phyloP scores from a whole-genome alignment of 345 rosid species.

The Noccaea bulbosa region DNA sequence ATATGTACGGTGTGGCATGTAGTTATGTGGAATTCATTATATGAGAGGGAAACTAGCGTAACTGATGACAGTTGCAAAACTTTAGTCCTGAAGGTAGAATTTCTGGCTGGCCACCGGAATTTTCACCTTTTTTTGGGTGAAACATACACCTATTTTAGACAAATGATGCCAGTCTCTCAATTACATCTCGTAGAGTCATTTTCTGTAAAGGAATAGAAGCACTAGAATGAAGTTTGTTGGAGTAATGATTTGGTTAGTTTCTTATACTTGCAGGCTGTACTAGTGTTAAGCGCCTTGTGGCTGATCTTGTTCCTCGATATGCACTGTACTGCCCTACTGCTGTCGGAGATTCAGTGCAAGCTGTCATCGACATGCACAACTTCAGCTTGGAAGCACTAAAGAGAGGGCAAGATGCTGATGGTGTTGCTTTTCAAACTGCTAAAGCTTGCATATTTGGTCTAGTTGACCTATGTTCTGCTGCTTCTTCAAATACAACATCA shows the following conservation, averaged over 20 bases:
- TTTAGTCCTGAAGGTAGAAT: conserved; percentile 7
- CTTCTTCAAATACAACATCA: conserved; percentile 61
- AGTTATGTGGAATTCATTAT: conserved; percentile 18
- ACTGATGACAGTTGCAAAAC: neutral
- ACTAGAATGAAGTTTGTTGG: conserved; percentile 9
- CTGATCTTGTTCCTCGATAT: conserved; percentile 90
- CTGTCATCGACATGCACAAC: conserved; percentile 65
- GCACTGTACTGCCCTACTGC: conserved; percentile 80
- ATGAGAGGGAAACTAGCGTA: conserved; percentile 1
- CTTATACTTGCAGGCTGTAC: conserved; percentile 70
- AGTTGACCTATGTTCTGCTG: conserved; percentile 71
- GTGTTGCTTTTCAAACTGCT: conserved; percentile 77
- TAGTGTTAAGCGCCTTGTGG: conserved; percentile 82
- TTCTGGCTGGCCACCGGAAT: neutral
- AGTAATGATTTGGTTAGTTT: conserved; percentile 33
- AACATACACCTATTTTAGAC: neutral
- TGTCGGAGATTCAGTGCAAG: conserved; percentile 73
- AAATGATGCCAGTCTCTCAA: neutral
- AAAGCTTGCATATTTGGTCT: conserved; percentile 85
- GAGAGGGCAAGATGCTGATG: conserved; percentile 71
- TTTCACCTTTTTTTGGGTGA: neutral
- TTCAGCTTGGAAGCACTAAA: conserved; percentile 55
- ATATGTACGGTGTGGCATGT: conserved; percentile 1
- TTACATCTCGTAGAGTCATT: conserved; percentile 8
- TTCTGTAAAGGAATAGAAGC: conserved; percentile 18